Evolutionary conservation across 306 rosid genomes (phyloP).

Genomic region (Abrus precatorius): DNA sequence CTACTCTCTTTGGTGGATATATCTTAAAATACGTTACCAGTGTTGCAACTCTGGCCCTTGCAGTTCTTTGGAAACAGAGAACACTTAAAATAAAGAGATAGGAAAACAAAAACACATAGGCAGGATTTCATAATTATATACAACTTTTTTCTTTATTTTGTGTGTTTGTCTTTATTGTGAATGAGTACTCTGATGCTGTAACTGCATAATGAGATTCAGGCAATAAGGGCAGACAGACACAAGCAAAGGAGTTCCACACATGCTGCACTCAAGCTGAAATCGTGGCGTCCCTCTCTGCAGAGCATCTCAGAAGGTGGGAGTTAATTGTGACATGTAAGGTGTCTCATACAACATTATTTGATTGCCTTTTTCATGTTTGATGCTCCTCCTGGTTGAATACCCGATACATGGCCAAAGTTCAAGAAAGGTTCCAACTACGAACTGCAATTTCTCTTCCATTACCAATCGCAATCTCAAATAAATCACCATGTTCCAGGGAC

Average conservation of each 20-base stretch:
- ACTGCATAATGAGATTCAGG: conserved; percentile 59
- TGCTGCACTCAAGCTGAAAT: conserved; percentile 59
- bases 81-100: not conserved
- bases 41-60: not conserved
- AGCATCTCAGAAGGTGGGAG: conserved; percentile 82
- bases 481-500: conserved; percentile 52
- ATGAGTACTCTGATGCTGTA: conserved; percentile 39
- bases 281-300: conserved; percentile 91
- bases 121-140: not conserved
- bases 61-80: not conserved
- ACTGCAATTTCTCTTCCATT: conserved; percentile 47
- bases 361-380: conserved; percentile 52
- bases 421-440: conserved; percentile 42
- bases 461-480: conserved; percentile 47
- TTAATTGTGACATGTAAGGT: conserved; percentile 51
- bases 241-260: conserved; percentile 54
- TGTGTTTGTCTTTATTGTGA: conserved; percentile 17
- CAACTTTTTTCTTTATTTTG: conserved; percentile 1
- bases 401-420: conserved; percentile 40
- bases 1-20: conserved; percentile 8
- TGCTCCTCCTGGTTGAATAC: conserved; percentile 46
- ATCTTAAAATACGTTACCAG: not conserved
- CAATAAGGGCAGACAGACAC: conserved; percentile 64
- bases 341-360: conserved; percentile 33
- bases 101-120: not conserved